Conservation (phyloP, 2,329 filamentous ascomycete species). For the Exophiala lecanii-corni region DNA sequence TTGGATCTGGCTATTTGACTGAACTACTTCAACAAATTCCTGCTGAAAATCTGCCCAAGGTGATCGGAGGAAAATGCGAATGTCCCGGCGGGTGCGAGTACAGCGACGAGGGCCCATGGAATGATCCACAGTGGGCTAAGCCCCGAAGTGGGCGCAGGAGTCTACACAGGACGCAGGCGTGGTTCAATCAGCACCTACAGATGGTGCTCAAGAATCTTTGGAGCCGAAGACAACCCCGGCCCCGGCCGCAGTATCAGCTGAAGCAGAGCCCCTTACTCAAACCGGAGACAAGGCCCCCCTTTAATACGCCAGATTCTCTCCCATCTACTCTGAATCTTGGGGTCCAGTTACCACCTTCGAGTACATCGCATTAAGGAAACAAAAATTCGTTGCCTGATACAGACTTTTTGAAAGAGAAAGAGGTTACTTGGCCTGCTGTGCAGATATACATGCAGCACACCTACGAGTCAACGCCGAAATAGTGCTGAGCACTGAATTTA, state of each 20-base stretch:
- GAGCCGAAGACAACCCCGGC: conserved; percentile 4
- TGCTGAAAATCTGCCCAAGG: conserved; percentile 80
- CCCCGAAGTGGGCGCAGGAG: conserved; percentile 41
- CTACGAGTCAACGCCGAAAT: too few relatives aligned
- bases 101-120: conserved; percentile 88
- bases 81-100: conserved; percentile 79
- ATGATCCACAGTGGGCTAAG: conserved; percentile 42
- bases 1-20: conserved; percentile 74
- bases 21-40: conserved; percentile 82
- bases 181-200: conserved; percentile 19
- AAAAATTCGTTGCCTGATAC: too few relatives aligned
- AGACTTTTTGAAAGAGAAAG: too few relatives aligned
- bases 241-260: conserved; percentile 13
- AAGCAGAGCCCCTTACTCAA: too few relatives aligned
- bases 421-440: too few relatives aligned
- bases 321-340: too few relatives aligned
- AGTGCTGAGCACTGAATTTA: too few relatives aligned
- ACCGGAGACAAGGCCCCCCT: conserved; percentile 14
- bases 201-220: conserved; percentile 15
- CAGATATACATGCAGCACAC: too few relatives aligned
- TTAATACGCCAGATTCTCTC: too few relatives aligned
- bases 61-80: conserved; percentile 77
- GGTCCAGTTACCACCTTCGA: too few relatives aligned
- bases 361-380: too few relatives aligned
- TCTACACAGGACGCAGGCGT: conserved; percentile 12